phyloP scores from a whole-genome alignment of 768 basidiomycete species.

The Mycena metata region DNA sequence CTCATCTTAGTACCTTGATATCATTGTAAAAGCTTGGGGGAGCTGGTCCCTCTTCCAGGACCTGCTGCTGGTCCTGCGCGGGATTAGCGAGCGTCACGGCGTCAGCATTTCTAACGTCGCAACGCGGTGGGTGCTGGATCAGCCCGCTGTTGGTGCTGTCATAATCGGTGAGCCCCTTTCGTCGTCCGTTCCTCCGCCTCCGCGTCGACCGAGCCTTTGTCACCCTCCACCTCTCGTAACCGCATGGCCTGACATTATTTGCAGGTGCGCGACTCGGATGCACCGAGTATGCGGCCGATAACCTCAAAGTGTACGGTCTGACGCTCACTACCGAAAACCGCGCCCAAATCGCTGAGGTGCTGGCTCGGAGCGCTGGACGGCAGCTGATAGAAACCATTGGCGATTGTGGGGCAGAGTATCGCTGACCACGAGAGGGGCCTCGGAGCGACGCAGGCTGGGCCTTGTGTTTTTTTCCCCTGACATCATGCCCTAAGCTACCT shows the following conservation, averaged over 20 bases:
- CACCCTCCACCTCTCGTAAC: neutral
- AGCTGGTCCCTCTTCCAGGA: constrained; percentile 82
- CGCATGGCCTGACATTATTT: neutral
- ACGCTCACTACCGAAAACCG: constrained; percentile 69
- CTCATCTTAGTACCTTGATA: constrained; percentile 78
- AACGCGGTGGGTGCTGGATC: constrained; percentile 89
- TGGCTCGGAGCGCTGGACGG: constrained; percentile 72
- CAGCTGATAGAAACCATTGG: constrained; percentile 77
- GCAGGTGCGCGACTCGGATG: constrained; percentile 81
- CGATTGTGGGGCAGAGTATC: constrained; percentile 90
- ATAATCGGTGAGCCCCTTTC: constrained; percentile 71
- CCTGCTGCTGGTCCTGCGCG: constrained; percentile 69
- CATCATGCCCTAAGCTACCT: too few species aligned
- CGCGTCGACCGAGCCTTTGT: too few species aligned
- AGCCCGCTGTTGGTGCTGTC: constrained; percentile 83
- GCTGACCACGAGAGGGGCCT: constrained; percentile 42
- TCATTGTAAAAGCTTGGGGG: constrained; percentile 86
- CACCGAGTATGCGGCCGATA: constrained; percentile 80
- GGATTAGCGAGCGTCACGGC: constrained; percentile 75
- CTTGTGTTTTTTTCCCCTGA: too few species aligned
- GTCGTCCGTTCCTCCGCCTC: too few species aligned
- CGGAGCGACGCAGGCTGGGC: too few species aligned
- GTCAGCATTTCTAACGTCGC: constrained; percentile 84
- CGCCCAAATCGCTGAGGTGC: constrained; percentile 71
- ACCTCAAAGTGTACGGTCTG: constrained; percentile 73